Evolutionary conservation across 2,329 filamentous ascomycete species (phyloP).

Genomic region (Tympanopsis confertula): DNA sequence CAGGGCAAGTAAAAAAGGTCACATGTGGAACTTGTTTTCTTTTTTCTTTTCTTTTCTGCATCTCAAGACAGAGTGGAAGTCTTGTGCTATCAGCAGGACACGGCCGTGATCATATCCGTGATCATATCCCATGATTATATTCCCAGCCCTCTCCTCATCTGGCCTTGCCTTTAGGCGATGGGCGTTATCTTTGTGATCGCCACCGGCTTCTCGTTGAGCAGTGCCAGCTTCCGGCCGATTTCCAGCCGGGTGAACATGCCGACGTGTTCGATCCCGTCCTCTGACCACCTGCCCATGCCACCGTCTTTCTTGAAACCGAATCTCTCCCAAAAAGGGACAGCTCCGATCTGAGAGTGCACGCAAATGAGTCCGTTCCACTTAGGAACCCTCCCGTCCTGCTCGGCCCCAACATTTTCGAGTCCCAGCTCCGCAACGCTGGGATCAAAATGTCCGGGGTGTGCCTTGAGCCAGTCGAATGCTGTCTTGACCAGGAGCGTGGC

Average conservation of each 20-base stretch:
- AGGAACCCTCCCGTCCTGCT: constrained; percentile 26
- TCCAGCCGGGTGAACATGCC: constrained; percentile 27
- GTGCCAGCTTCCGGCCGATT: no score
- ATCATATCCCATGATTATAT: no score
- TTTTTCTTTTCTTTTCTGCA: no score
- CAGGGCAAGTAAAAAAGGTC: no score
- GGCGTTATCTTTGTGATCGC: neutral
- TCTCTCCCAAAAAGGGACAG: neutral
- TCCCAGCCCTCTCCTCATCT: no score
- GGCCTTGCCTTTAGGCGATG: neutral
- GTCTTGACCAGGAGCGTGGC: neutral
- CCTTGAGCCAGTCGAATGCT: neutral
- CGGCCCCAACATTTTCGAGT: constrained; percentile 18
- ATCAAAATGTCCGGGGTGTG: constrained; percentile 27
- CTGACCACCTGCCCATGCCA: neutral
- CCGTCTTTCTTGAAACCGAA: neutral
- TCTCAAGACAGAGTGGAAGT: no score
- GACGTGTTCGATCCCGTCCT: constrained; percentile 1
- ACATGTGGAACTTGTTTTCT: no score
- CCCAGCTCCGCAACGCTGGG: constrained; percentile 30
- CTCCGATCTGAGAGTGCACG: neutral
- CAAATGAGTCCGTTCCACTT: neutral
- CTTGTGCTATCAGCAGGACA: no score
- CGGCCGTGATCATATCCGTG: no score
- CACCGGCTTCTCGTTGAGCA: neutral